Conservation (phyloP, 176 grass and related monocot species). For the Phoenix dactylifera region DNA sequence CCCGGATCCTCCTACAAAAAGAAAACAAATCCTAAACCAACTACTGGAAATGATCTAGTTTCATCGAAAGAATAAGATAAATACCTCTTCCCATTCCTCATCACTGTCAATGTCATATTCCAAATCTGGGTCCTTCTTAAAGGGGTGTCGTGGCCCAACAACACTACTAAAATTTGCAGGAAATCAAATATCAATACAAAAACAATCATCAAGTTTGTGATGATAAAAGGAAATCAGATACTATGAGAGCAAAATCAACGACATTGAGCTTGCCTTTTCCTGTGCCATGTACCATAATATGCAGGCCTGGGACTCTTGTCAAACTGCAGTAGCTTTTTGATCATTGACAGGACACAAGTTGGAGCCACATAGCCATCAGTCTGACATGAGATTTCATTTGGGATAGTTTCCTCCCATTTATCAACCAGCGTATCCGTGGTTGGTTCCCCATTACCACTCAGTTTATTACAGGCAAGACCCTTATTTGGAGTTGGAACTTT, state of each 20-base stretch:
- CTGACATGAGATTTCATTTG: constrained; percentile 21
- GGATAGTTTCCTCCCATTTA: constrained; percentile 41
- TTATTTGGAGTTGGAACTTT: constrained; percentile 31
- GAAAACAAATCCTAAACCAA: background rate
- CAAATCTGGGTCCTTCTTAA: constrained; percentile 78
- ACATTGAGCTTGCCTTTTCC: constrained; percentile 52
- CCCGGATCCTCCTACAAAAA: constrained; percentile 79
- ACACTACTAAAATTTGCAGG: constrained; percentile 22
- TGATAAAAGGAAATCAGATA: constrained; percentile 6
- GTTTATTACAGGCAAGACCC: constrained; percentile 20
- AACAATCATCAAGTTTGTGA: no score
- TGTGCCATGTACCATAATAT: constrained; percentile 84
- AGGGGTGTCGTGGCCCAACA: constrained; percentile 68
- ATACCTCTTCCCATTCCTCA: constrained; percentile 99
- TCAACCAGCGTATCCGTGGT: constrained; percentile 46
- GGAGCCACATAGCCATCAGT: constrained; percentile 3
- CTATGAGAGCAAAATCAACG: constrained; percentile 2
- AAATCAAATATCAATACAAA: no score
- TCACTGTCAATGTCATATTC: constrained; percentile 94
- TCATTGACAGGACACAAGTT: constrained; percentile 22
- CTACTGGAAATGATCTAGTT: background rate
- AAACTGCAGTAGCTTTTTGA: constrained; percentile 82
- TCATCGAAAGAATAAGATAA: background rate
- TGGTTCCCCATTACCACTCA: constrained; percentile 21
- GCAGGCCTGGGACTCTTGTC: constrained; percentile 89